Conservation (phyloP, 163 green algal genomes). For the Scenedesmus sp. region DNA sequence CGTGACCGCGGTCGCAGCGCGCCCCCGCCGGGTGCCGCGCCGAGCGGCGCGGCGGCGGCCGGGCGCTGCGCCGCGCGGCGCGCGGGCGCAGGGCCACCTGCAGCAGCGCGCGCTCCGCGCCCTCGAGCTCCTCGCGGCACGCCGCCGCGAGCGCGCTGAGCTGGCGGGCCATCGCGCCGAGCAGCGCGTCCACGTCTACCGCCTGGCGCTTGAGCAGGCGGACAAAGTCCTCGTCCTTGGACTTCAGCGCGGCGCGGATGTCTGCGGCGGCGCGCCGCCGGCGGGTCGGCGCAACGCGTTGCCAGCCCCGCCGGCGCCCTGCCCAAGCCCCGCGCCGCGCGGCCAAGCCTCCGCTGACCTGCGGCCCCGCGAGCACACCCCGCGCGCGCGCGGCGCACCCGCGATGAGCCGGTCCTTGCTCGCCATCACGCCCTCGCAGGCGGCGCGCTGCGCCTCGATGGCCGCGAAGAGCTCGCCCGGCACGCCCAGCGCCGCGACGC, state of each 20-base stretch:
- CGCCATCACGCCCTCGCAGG: constrained; percentile 74
- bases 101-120: constrained; percentile 79
- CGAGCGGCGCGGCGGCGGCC: no score
- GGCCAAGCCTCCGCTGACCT: not conserved
- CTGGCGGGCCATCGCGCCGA: constrained; percentile 73
- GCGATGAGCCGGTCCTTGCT: constrained; percentile 78
- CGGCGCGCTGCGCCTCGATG: constrained; percentile 74
- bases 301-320: no score
- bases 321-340: no score
- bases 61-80: no score
- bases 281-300: no score
- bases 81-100: constrained; percentile 55
- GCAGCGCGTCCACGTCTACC: constrained; percentile 76
- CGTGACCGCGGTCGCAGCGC: no score
- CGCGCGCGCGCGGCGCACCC: constrained; percentile 25
- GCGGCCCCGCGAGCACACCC: not conserved
- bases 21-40: no score
- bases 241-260: constrained; percentile 74
- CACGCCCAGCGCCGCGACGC: constrained; percentile 76
- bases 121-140: constrained; percentile 71
- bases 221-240: constrained; percentile 88
- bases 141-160: constrained; percentile 67
- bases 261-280: constrained; percentile 37
- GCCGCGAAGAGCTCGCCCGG: constrained; percentile 75
- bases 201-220: constrained; percentile 78